phyloP scores from a whole-genome alignment of 495 filamentous ascomycete genomes.

The Daldinia decipiens region DNA sequence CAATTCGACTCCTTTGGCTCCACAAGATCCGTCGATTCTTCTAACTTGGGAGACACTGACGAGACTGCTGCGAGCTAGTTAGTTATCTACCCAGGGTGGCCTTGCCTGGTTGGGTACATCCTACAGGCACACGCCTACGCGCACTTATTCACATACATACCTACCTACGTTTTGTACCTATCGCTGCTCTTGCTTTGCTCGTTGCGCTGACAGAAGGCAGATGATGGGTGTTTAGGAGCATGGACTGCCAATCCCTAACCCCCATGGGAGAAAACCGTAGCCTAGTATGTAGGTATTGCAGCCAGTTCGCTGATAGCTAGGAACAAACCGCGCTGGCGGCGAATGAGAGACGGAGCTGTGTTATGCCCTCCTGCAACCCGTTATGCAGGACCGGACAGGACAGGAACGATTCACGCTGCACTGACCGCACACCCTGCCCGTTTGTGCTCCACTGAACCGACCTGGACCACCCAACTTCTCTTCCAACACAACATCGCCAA shows the following conservation, averaged over 20 bases:
- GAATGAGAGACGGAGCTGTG: constrained; percentile 31
- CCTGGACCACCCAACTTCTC: constrained; percentile 17
- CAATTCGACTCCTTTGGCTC: constrained; percentile 35
- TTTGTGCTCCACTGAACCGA: constrained; percentile 30
- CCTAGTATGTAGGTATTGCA: constrained; percentile 27
- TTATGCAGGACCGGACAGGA: constrained; percentile 45
- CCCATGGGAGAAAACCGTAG: constrained; percentile 17
- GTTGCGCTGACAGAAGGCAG: constrained; percentile 13
- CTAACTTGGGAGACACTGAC: constrained; percentile 26
- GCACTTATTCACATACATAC: constrained; percentile 11
- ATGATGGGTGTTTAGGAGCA: constrained; percentile 25
- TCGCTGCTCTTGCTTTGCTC: constrained; percentile 5
- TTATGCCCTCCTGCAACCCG: constrained; percentile 37
- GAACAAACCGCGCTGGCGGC: constrained; percentile 35
- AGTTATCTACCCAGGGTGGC: constrained; percentile 19
- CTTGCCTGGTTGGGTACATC: constrained; percentile 24
- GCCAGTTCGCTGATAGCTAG: constrained; percentile 40
- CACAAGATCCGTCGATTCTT: constrained; percentile 43
- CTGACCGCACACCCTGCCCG: constrained; percentile 30
- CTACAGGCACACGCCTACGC: constrained; percentile 22
- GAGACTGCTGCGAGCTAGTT: constrained; percentile 29
- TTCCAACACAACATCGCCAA: constrained; percentile 42
- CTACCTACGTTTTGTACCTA: constrained; percentile 17
- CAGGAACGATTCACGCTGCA: constrained; percentile 47
- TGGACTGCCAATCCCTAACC: constrained; percentile 28